A percentile compares a stretch with the other conserved stretches of the same genome.
Conservation (phyloP, 1,139 yeast species). For the Yamadazyma songkhlaensis region DNA sequence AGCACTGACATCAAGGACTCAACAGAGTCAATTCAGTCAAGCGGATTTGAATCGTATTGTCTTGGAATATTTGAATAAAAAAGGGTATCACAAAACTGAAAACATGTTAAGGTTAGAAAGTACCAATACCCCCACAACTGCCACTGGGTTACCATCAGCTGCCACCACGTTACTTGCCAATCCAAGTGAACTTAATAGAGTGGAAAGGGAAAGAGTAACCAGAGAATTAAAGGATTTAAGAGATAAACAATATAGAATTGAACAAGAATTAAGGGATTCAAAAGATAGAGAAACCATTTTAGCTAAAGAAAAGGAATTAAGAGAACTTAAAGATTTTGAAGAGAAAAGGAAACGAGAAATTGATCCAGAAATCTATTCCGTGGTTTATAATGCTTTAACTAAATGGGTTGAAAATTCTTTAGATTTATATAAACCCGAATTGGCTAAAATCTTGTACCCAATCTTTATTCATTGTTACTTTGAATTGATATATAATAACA, state of each 20-base stretch:
- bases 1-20: slow-evolving; percentile 7
- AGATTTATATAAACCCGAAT: slow-evolving; percentile 89
- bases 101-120: slow-evolving; percentile 90
- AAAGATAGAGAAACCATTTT: slow-evolving; percentile 40
- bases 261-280: slow-evolving; percentile 38
- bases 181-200: slow-evolving; percentile 31
- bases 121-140: slow-evolving; percentile 62
- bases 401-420: slow-evolving; percentile 91
- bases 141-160: slow-evolving; percentile 49
- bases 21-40: slow-evolving; percentile 42
- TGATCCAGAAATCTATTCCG: slow-evolving; percentile 68
- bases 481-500: slow-evolving; percentile 67
- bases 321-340: slow-evolving; percentile 39
- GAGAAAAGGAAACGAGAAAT: slow-evolving; percentile 39
- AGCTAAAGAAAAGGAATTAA: slow-evolving; percentile 41
- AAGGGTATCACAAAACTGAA: slow-evolving; percentile 93
- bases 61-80: slow-evolving; percentile 84
- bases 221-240: slow-evolving; percentile 42
- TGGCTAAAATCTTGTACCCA: slow-evolving; percentile 81
- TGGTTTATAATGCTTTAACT: slow-evolving; percentile 77
- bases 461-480: slow-evolving; percentile 85
- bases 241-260: slow-evolving; percentile 33
- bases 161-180: slow-evolving; percentile 39
- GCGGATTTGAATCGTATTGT: slow-evolving; percentile 89
- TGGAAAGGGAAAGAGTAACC: slow-evolving; percentile 28